Evolutionary conservation across 257 asterid genomes (phyloP), one percentile per base, ranked within the genome.

Genomic region (Anisodus acutangulus): DNA sequence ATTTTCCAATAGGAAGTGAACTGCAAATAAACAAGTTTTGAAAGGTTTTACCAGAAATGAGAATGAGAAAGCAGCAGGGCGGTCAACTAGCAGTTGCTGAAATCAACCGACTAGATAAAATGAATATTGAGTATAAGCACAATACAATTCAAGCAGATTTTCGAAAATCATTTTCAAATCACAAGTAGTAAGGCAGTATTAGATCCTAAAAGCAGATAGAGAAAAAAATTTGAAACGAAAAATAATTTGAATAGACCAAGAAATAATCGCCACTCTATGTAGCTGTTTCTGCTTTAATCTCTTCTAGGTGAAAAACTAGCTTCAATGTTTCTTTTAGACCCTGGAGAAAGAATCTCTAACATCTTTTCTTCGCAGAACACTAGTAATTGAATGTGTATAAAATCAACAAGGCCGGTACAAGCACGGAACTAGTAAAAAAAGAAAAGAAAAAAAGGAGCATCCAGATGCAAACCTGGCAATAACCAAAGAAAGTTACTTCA

Each of bases 401-500:
- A 9, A 2, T 15, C 49, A 76, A 35, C 26, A 53, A 15, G 15
- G 31, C 64, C 16, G 45, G 63, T 26, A 51, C 47, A 53, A 53
- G 82, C 0, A 4, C 4, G 49, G 3, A 53, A 78, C 13, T 51
- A 13, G 82, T 55, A 15, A 53, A 5, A 0, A 71, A n/a, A 76
- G 19, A 53, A 26, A 15, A 16, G 31, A 35, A 22, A 26, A 22
- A 3, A 19, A 62, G 0, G 26, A 15, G 49, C 2, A 53, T 76
- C 63, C 81, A 76, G 63, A 76, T 49, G 4, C 81, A 76, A 78
- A 97, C 99, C 99, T 93, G 92, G 96, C 98, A 97, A 87, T 84
- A 88, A 74, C 99, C 99, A n/a, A 91, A 91, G 85, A 97, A 87
- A 87, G 88, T 87, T 71, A 97, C 98, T 92, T 92, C 95, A 80